These are phyloP conservation scores for Fusarium hainanense DNA, from an alignment of 2,329 filamentous ascomycete species.

Conservation along the genomic window DNA sequence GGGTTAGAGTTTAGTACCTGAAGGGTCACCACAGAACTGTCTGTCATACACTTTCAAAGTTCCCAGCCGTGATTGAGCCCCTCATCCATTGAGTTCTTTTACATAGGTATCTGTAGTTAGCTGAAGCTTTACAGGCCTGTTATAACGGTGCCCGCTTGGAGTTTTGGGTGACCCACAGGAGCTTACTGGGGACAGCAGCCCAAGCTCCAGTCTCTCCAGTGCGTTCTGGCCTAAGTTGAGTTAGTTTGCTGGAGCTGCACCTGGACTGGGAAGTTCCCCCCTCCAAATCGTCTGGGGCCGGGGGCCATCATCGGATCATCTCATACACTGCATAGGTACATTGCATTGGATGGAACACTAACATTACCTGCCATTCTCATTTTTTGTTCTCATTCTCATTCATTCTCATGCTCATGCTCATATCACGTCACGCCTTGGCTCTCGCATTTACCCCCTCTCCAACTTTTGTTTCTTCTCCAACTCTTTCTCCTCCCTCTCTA, in stretches of 20 bases:
- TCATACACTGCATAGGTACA: conserved; percentile 16
- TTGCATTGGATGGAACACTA: conserved; percentile 11
- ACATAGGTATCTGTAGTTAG: not conserved
- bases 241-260: conserved; percentile 11
- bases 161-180: conserved; percentile 33
- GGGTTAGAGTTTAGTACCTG: conserved; percentile 34
- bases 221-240: conserved; percentile 1
- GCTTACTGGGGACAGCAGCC: conserved; percentile 12
- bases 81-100: not conserved
- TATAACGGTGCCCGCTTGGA: not conserved
- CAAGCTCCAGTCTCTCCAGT: not conserved
- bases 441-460: conserved; percentile 5
- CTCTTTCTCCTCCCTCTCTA: not conserved
- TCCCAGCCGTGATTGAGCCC: not conserved
- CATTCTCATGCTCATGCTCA: conserved; percentile 2
- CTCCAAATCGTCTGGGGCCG: conserved; percentile 27
- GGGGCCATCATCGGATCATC: conserved; percentile 41
- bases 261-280: conserved; percentile 31
- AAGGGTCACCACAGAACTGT: not conserved
- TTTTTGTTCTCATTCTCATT: not conserved
- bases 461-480: not conserved
- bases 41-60: not conserved
- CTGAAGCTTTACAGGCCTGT: conserved; percentile 28
- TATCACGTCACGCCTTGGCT: conserved; percentile 29
- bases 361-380: not conserved